Conservation (phyloP, 768 basidiomycete genomes). For the Lentinula sp. region DNA sequence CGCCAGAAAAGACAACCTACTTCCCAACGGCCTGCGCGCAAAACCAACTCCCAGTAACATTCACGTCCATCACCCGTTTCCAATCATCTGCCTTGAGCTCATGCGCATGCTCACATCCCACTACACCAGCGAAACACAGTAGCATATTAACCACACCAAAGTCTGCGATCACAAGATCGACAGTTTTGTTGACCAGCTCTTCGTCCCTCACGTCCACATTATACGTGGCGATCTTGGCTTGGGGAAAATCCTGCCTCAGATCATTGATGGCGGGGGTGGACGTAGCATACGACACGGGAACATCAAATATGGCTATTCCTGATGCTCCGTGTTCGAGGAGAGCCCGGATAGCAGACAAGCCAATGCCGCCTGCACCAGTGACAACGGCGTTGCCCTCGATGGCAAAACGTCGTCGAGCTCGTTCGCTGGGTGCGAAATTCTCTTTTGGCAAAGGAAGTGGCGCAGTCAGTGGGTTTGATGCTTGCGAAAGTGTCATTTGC, state of each 20-base stretch:
- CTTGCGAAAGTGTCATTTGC: constrained; percentile 25
- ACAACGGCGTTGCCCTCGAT: constrained; percentile 37
- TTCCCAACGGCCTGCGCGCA: constrained; percentile 36
- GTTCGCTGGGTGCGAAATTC: constrained; percentile 13
- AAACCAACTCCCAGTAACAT: constrained; percentile 39
- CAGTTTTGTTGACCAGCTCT: constrained; percentile 14
- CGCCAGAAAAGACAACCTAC: constrained; percentile 14
- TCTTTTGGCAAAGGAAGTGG: constrained; percentile 13
- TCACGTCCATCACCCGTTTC: constrained; percentile 32
- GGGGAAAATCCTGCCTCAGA: constrained; percentile 23
- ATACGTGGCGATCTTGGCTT: constrained; percentile 23
- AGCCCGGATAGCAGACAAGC: constrained; percentile 28
- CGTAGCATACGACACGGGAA: constrained; percentile 17
- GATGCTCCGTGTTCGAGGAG: constrained; percentile 39
- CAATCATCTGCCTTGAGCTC: constrained; percentile 27
- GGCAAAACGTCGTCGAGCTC: constrained; percentile 28
- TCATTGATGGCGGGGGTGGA: constrained; percentile 15
- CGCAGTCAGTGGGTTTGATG: constrained; percentile 24
- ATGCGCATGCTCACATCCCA: constrained; percentile 24
- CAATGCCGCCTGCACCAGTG: constrained; percentile 36
- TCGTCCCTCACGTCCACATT: constrained; percentile 31
- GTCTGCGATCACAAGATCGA: constrained; percentile 16
- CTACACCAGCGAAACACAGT: constrained; percentile 38
- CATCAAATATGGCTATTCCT: constrained; percentile 26
- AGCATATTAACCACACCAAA: constrained; percentile 30